These are phyloP conservation scores for Eutypa lata DNA, from an alignment of 2,329 filamentous ascomycete genomes.

Conservation along the genomic window DNA sequence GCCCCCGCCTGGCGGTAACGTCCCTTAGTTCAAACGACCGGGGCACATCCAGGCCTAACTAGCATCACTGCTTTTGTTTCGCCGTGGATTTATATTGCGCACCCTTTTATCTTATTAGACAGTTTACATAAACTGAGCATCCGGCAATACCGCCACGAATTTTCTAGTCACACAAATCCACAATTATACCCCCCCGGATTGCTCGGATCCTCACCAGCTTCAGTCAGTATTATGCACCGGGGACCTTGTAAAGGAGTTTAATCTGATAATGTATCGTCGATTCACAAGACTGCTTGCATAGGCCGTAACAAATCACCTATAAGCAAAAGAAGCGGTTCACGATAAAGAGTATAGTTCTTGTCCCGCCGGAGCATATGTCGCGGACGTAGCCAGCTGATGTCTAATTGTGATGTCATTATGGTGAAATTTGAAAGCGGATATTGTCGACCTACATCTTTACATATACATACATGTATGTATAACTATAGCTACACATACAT, in stretches of 20 bases:
- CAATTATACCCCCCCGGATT: background rate
- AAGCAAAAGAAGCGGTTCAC: too few relatives aligned
- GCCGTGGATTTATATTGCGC: background rate
- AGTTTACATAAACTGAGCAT: background rate
- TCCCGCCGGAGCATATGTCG: background rate
- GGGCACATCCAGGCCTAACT: too few relatives aligned
- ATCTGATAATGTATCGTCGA: background rate
- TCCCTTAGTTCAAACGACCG: background rate
- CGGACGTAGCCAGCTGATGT: background rate
- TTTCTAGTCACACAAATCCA: background rate
- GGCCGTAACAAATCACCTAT: too few relatives aligned
- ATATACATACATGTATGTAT: too few relatives aligned
- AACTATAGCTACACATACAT: too few relatives aligned
- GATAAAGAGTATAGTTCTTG: background rate
- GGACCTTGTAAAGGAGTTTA: background rate
- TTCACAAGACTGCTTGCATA: too few relatives aligned
- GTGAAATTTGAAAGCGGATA: too few relatives aligned
- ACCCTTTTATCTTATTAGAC: background rate
- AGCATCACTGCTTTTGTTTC: background rate
- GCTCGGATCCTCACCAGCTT: background rate
- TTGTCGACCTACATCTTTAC: too few relatives aligned
- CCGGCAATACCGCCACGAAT: background rate
- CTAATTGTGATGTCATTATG: background rate
- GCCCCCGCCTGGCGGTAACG: background rate
- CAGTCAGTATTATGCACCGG: background rate